phyloP scores from a whole-genome alignment of 345 rosid species.

The Aethionema arabicum region DNA sequence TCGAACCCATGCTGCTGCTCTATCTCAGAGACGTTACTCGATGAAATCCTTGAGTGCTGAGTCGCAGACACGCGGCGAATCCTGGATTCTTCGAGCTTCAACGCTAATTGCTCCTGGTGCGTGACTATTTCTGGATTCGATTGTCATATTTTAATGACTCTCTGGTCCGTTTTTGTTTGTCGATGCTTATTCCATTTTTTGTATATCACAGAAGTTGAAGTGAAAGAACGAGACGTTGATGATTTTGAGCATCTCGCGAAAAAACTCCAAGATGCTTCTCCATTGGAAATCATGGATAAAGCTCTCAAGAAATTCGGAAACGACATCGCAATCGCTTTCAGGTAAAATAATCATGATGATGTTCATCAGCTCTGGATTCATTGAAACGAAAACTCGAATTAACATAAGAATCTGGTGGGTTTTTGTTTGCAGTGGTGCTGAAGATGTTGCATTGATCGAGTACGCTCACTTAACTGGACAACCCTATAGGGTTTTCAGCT shows the following conservation, averaged over 20 bases:
- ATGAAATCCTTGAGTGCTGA: constrained; percentile 51
- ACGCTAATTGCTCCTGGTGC: constrained; percentile 63
- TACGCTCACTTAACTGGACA: constrained; percentile 82
- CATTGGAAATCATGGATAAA: constrained; percentile 86
- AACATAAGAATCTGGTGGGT: background rate
- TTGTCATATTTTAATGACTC: background rate
- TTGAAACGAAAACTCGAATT: background rate
- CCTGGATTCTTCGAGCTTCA: constrained; percentile 54
- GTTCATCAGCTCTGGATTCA: background rate
- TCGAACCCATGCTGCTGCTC: constrained; percentile 37
- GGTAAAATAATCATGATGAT: constrained; percentile 40
- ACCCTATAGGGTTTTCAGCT: constrained; percentile 85
- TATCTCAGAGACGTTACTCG: constrained; percentile 42
- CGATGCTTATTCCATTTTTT: background rate
- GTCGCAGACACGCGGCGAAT: constrained; percentile 44
- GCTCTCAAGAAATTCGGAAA: constrained; percentile 80
- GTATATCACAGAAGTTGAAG: constrained; percentile 53
- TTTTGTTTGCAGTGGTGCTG: constrained; percentile 78
- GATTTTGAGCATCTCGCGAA: constrained; percentile 62
- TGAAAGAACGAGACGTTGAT: constrained; percentile 51
- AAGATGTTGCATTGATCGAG: constrained; percentile 93
- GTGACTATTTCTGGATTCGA: background rate
- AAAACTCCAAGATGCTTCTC: constrained; percentile 66
- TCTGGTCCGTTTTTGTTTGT: background rate
- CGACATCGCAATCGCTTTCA: constrained; percentile 92